These are phyloP conservation scores for Solanum hybrid DNA, from an alignment of 305 asterid species.

Conservation along the genomic window DNA sequence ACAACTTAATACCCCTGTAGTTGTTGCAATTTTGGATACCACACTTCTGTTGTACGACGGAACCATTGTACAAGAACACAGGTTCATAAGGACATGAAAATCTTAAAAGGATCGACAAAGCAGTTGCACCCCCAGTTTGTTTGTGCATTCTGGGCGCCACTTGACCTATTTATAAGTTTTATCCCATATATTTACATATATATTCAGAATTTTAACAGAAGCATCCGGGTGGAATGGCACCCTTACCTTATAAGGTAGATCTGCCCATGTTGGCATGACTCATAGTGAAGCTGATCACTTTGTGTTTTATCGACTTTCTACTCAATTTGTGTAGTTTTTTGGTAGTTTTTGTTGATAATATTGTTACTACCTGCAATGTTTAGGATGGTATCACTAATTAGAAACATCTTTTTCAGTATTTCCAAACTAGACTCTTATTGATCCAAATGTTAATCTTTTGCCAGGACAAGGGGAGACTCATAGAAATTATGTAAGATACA, in stretches of 20 bases:
- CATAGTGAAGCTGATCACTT: not conserved
- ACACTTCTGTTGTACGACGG: too few species aligned
- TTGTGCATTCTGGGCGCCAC: not conserved
- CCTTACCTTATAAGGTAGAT: not conserved
- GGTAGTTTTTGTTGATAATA: not conserved
- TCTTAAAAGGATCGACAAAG: not conserved
- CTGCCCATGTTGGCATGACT: not conserved
- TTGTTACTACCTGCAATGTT: not conserved
- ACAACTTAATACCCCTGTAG: too few species aligned
- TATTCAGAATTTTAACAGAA: not conserved
- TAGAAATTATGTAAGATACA: not conserved
- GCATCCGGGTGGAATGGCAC: not conserved
- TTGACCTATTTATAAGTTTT: not conserved
- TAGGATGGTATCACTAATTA: not conserved
- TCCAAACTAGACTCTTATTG: not conserved
- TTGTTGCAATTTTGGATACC: too few species aligned
- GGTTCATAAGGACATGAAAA: not conserved
- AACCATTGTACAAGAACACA: not conserved
- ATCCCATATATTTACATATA: not conserved
- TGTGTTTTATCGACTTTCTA: not conserved
- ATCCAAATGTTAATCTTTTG: not conserved
- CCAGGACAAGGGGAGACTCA: not conserved
- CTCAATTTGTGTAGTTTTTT: not conserved
- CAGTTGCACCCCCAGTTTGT: not conserved
- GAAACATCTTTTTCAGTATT: not conserved